Percentiles rank a stretch among this genome's conserved stretches.
Conservation (phyloP, 129 eudicot genomes). For the carrot (Daucus carota) region DNA sequence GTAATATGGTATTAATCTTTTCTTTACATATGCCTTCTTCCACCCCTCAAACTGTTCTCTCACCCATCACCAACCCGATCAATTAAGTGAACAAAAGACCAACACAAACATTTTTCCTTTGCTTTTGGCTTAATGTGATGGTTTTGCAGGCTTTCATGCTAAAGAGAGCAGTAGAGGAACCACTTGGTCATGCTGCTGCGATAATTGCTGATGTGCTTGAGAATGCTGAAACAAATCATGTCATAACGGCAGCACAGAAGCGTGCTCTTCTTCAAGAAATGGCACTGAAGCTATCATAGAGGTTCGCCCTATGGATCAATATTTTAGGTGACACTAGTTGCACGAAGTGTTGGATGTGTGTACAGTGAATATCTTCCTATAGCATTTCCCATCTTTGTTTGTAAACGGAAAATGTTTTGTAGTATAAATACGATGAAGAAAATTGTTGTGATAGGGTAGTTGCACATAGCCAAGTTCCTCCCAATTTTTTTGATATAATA, state of each 20-base stretch:
- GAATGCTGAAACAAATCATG: conserved; percentile 76
- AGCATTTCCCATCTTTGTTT: neutral
- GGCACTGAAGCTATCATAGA: conserved; percentile 69
- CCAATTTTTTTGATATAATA: neutral
- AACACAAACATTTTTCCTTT: neutral
- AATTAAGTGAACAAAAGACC: too few species aligned
- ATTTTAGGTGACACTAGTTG: neutral
- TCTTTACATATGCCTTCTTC: too few species aligned
- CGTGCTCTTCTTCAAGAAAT: conserved; percentile 93
- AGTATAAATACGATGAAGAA: neutral
- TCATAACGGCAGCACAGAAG: conserved; percentile 79
- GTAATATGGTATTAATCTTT: too few species aligned
- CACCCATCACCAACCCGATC: too few species aligned
- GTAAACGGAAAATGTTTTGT: neutral
- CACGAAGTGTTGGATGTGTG: neutral
- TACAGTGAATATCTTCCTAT: neutral
- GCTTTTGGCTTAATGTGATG: neutral
- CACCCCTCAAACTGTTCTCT: too few species aligned
- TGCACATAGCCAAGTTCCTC: neutral
- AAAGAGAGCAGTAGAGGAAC: conserved; percentile 85
- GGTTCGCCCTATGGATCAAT: neutral
- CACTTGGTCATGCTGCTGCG: conserved; percentile 96
- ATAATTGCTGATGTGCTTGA: conserved; percentile 90
- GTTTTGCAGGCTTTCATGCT: conserved; percentile 74
- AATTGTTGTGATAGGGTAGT: neutral